A percentile compares a stretch with the other conserved stretches of the same genome.
Conservation (phyloP, 2,329 filamentous ascomycete genomes). For the Truncatella angustata region DNA sequence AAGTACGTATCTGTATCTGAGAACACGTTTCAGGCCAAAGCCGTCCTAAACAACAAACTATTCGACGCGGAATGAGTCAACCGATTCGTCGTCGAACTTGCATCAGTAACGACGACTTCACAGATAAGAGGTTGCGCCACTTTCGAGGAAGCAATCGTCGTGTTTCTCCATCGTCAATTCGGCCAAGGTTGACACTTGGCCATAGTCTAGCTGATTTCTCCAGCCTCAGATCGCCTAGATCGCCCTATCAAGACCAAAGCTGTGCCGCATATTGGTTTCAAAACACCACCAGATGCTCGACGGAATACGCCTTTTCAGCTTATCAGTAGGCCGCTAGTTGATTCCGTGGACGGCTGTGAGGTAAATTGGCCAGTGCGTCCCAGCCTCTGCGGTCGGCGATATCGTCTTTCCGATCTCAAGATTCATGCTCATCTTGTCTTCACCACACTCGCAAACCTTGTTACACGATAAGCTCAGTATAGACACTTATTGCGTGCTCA, state of each 20-base stretch:
- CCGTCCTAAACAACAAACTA: neutral
- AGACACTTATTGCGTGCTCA: neutral
- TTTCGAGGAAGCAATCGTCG: neutral
- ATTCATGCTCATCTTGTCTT: conserved; percentile 6
- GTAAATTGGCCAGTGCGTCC: neutral
- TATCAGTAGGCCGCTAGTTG: neutral
- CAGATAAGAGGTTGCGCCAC: too few relatives aligned
- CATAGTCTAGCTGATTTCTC: neutral
- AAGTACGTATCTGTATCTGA: neutral
- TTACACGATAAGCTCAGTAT: neutral
- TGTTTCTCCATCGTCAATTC: neutral
- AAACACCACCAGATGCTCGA: neutral
- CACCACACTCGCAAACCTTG: neutral
- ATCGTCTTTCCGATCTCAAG: conserved; percentile 1
- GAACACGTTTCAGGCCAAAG: conserved; percentile 8
- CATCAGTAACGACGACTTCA: too few relatives aligned
- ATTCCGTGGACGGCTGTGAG: neutral
- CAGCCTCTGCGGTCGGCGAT: neutral
- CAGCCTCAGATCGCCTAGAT: neutral
- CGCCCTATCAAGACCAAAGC: conserved; percentile 2
- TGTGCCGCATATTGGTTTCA: conserved; percentile 9
- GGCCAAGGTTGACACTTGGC: neutral
- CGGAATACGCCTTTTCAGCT: neutral
- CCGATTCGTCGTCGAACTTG: too few relatives aligned
- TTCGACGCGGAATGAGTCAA: too few relatives aligned